These are phyloP conservation scores for Crithidia mellificae DNA, from an alignment of 208 protist species.

Conservation along the genomic window DNA sequence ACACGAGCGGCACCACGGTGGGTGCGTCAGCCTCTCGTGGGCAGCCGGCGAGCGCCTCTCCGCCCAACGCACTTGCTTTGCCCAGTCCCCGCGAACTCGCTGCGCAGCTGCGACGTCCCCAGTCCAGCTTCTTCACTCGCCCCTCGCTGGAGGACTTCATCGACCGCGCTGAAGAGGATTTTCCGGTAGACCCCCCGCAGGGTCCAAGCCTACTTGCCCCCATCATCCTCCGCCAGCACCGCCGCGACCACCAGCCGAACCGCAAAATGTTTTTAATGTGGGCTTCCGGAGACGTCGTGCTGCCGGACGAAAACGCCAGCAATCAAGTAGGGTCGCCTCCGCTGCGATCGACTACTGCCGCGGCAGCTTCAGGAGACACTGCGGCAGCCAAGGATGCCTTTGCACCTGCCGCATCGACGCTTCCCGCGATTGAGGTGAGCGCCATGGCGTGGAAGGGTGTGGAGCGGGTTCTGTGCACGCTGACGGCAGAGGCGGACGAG, in stretches of 20 bases:
- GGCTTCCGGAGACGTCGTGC: slow-evolving; percentile 46
- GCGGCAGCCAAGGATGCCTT: too few relatives aligned
- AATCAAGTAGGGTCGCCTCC: neutral
- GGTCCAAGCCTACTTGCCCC: slow-evolving; percentile 54
- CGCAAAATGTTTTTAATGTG: slow-evolving; percentile 80
- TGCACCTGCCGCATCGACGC: neutral
- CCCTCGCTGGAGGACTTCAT: slow-evolving; percentile 74
- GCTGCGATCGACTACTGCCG: neutral
- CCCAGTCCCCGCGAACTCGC: slow-evolving; percentile 20
- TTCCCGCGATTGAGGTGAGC: slow-evolving; percentile 3
- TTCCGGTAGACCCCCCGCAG: slow-evolving; percentile 63
- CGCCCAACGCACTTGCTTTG: slow-evolving; percentile 13
- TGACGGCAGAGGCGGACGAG: slow-evolving; percentile 57
- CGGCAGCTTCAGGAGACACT: neutral
- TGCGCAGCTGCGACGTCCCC: slow-evolving; percentile 25
- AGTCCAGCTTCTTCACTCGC: slow-evolving; percentile 62
- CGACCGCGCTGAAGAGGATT: slow-evolving; percentile 52
- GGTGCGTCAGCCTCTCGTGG: too few relatives aligned
- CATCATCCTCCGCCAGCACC: slow-evolving; percentile 67
- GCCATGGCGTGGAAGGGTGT: slow-evolving; percentile 50
- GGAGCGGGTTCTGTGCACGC: slow-evolving; percentile 76
- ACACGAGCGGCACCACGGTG: neutral
- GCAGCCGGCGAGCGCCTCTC: neutral
- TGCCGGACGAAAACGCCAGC: too few relatives aligned
- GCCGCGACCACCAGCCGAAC: slow-evolving; percentile 55